Percentiles rank a stretch among this genome's conserved stretches.
Evolutionary conservation across 371 early-diverging fungal genomes (phyloP).

Genomic region (Rhizopus sp.): DNA sequence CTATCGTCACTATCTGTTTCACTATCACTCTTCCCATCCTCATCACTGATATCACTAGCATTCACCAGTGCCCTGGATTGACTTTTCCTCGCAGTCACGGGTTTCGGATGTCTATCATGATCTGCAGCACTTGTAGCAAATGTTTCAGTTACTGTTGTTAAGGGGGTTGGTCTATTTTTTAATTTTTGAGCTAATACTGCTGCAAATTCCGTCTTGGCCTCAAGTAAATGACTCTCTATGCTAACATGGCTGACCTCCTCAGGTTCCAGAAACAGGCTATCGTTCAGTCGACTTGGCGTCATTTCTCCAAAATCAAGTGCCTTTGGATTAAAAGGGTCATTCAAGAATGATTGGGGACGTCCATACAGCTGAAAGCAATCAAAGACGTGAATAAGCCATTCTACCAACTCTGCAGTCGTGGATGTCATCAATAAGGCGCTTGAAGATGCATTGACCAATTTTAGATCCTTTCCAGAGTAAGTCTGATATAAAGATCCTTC

Average conservation of each 20-base stretch:
- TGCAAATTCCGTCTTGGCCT: slow-evolving; percentile 32
- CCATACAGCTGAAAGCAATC: slow-evolving; percentile 58
- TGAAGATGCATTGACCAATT: slow-evolving; percentile 20
- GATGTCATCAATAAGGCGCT: slow-evolving; percentile 48
- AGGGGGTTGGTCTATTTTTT: slow-evolving; percentile 2
- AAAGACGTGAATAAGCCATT: slow-evolving; percentile 48
- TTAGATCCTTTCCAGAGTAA: slow-evolving; percentile 20
- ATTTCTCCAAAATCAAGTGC: slow-evolving; percentile 42
- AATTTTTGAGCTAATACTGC: slow-evolving; percentile 27
- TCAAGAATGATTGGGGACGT: slow-evolving; percentile 39
- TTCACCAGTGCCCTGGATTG: slow-evolving; percentile 30
- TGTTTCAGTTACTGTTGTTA: background rate
- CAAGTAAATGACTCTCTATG: slow-evolving; percentile 22
- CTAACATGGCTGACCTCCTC: slow-evolving; percentile 29
- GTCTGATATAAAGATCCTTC: slow-evolving; percentile 36
- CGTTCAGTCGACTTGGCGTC: slow-evolving; percentile 7
- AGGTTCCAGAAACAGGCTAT: slow-evolving; percentile 40
- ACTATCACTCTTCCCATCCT: slow-evolving; percentile 22
- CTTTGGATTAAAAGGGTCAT: slow-evolving; percentile 28
- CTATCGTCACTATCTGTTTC: slow-evolving; percentile 18
- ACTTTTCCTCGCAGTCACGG: background rate
- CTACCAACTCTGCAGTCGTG: slow-evolving; percentile 41
- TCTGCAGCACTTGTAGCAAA: slow-evolving; percentile 4
- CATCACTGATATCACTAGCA: slow-evolving; percentile 46
- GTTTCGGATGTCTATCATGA: slow-evolving; percentile 12